A percentile compares a stretch with the other conserved stretches of the same genome.
phyloP scores from a whole-genome alignment of 2,329 filamentous ascomycete species.

The Pochonia chlamydosporia region DNA sequence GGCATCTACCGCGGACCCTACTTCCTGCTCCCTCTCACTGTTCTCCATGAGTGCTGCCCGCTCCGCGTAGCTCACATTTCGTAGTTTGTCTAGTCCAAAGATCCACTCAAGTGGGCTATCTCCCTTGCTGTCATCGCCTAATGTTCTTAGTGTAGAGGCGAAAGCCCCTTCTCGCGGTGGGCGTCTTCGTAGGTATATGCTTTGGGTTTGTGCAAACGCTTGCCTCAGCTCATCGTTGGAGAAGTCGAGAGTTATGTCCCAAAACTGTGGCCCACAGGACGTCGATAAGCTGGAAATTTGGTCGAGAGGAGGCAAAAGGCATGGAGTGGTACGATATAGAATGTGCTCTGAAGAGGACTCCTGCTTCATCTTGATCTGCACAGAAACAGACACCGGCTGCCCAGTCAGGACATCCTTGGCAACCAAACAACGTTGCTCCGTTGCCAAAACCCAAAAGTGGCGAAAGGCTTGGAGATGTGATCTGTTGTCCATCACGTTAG shows the following conservation, averaged over 20 bases:
- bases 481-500: constrained; percentile 84
- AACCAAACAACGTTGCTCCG: constrained; percentile 83
- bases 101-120: constrained; percentile 64
- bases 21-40: constrained; percentile 41
- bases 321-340: constrained; percentile 46
- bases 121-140: constrained; percentile 43
- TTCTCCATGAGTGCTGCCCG: constrained; percentile 54
- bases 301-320: constrained; percentile 58
- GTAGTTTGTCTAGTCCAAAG: constrained; percentile 55
- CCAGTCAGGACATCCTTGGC: constrained; percentile 81
- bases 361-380: constrained; percentile 56
- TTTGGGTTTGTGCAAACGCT: constrained; percentile 62
- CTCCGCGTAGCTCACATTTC: constrained; percentile 58
- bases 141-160: constrained; percentile 64
- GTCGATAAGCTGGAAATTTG: constrained; percentile 55
- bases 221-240: constrained; percentile 54
- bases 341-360: constrained; percentile 30
- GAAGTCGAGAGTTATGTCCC: constrained; percentile 78
- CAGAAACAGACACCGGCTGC: constrained; percentile 67
- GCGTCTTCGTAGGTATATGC: constrained; percentile 66
- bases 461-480: constrained; percentile 94
- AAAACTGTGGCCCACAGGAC: constrained; percentile 62
- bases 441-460: constrained; percentile 93
- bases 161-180: constrained; percentile 65
- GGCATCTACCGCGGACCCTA: constrained; percentile 59